Evolutionary conservation across 2,329 filamentous ascomycete genomes (phyloP).

Genomic region (Fusarium fujikuroi): DNA sequence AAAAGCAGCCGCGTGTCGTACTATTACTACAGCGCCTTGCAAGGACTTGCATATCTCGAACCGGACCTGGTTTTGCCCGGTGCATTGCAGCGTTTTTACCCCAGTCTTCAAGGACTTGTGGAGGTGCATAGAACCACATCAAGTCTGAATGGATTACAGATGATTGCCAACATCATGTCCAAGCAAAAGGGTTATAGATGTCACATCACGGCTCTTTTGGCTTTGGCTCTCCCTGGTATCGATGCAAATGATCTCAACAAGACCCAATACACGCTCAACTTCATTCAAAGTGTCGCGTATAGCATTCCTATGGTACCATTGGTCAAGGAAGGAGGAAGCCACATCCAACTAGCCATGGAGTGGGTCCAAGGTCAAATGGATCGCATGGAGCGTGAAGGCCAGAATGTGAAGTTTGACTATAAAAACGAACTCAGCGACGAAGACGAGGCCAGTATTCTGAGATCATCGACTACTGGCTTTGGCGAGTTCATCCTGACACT

Average conservation of each 20-base stretch:
- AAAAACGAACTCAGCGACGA: conserved; percentile 82
- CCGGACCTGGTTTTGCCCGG: conserved; percentile 92
- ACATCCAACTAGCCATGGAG: conserved; percentile 82
- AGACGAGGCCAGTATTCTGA: conserved; percentile 86
- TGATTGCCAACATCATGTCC: conserved; percentile 90
- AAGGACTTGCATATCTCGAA: conserved; percentile 89
- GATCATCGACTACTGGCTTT: conserved; percentile 93
- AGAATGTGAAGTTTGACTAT: conserved; percentile 88
- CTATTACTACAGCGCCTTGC: conserved; percentile 89
- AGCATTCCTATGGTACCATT: conserved; percentile 93
- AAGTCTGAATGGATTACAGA: conserved; percentile 89
- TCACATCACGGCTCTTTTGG: conserved; percentile 93
- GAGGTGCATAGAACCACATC: conserved; percentile 97
- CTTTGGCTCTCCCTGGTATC: conserved; percentile 91
- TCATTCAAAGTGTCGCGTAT: conserved; percentile 95
- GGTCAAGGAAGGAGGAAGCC: conserved; percentile 61
- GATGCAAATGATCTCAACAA: conserved; percentile 98
- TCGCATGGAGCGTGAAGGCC: conserved; percentile 88
- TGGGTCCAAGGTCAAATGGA: conserved; percentile 97
- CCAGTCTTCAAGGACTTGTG: conserved; percentile 93
- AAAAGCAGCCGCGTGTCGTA: conserved; percentile 93
- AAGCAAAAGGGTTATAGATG: conserved; percentile 96
- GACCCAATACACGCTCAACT: conserved; percentile 92
- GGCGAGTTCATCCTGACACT: conserved; percentile 92
- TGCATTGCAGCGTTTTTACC: conserved; percentile 94